Conservation (phyloP, 2,329 filamentous ascomycete genomes). For the Aureobasidium musti region DNA sequence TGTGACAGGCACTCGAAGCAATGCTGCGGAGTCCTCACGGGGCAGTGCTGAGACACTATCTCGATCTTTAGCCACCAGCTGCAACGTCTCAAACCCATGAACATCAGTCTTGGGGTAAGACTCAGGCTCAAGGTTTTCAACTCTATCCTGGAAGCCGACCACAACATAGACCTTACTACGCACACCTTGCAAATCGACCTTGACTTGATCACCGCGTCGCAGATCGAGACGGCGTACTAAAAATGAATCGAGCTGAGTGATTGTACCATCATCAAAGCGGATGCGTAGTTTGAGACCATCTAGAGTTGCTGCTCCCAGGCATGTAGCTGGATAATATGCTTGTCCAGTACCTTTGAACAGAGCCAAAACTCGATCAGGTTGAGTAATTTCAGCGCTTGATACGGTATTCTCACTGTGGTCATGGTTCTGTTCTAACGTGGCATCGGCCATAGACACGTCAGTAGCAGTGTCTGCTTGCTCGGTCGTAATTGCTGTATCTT, state of each 20-base stretch:
- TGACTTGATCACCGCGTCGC: slow-evolving; percentile 49
- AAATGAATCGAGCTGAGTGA: slow-evolving; percentile 45
- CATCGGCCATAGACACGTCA: slow-evolving; percentile 9
- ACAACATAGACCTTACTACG: slow-evolving; percentile 50
- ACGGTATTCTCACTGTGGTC: neutral
- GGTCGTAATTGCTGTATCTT: neutral
- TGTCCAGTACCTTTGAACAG: slow-evolving; percentile 55
- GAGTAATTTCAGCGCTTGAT: slow-evolving; percentile 33
- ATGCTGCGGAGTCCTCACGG: slow-evolving; percentile 34
- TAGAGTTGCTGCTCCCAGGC: slow-evolving; percentile 49
- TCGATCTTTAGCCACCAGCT: slow-evolving; percentile 46
- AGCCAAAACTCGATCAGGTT: slow-evolving; percentile 59
- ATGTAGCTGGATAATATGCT: slow-evolving; percentile 63
- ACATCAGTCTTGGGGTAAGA: slow-evolving; percentile 45
- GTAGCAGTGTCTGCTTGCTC: neutral
- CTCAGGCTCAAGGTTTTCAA: slow-evolving; percentile 37
- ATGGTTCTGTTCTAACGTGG: neutral
- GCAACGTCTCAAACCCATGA: slow-evolving; percentile 45
- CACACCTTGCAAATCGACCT: slow-evolving; percentile 50
- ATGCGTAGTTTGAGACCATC: slow-evolving; percentile 48
- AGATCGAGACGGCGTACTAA: slow-evolving; percentile 50
- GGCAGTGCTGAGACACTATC: slow-evolving; percentile 40
- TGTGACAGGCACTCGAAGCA: slow-evolving; percentile 45
- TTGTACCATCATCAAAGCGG: slow-evolving; percentile 52
- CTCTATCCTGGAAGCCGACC: slow-evolving; percentile 46